These are phyloP conservation scores for Russula vinacea DNA, from an alignment of 768 basidiomycete genomes.

Conservation along the genomic window DNA sequence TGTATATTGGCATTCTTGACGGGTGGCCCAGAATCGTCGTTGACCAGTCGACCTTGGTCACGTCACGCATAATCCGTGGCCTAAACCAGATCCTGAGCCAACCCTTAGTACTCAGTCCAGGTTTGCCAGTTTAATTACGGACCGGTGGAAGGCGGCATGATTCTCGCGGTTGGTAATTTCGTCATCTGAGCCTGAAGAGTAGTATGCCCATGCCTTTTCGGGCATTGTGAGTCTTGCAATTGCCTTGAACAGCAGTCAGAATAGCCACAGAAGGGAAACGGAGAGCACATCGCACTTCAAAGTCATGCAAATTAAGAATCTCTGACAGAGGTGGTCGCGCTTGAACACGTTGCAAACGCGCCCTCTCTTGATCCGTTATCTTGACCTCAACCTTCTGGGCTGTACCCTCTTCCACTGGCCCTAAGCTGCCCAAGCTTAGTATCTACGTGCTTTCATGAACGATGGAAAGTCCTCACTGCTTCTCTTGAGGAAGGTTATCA, in stretches of 20 bases:
- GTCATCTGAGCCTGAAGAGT: constrained; percentile 95
- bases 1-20: constrained; percentile 76
- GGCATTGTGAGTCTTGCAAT: constrained; percentile 80
- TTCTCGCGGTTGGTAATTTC: constrained; percentile 90
- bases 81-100: constrained; percentile 37
- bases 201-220: constrained; percentile 93
- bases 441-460: not conserved
- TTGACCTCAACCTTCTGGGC: constrained; percentile 59
- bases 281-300: constrained; percentile 58
- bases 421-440: constrained; percentile 44
- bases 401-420: constrained; percentile 66
- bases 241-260: constrained; percentile 45
- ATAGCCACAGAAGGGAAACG: not conserved
- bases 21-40: constrained; percentile 76
- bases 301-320: constrained; percentile 90
- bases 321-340: constrained; percentile 71
- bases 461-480: constrained; percentile 46
- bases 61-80: constrained; percentile 60
- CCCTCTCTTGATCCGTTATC: constrained; percentile 69
- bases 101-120: not conserved
- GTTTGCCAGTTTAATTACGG: constrained; percentile 5
- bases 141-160: constrained; percentile 89
- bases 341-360: constrained; percentile 56
- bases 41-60: constrained; percentile 82
- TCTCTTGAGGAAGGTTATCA: constrained; percentile 75